Base-by-base conservation (phyloP, 2,329 filamentous ascomycete species). In the Colletotrichum falcatum region DNA sequence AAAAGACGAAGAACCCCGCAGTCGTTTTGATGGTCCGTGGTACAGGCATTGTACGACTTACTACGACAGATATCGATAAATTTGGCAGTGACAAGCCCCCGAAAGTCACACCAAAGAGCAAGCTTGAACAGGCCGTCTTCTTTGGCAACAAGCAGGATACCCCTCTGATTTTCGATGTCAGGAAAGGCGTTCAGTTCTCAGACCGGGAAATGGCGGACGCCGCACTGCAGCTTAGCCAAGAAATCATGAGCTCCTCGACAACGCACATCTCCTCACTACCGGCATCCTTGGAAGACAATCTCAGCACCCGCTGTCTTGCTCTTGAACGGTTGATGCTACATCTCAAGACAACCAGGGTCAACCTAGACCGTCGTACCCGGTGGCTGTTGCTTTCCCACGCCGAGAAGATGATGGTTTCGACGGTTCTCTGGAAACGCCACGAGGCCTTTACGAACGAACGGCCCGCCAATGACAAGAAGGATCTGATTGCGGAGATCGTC, bases 121-220 rank as follows among this genome's bases (percentile, higher is more conserved):
- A 96, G 81, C 87, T 99, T 49, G 94, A 98, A 77, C 95, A 99
- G 81, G 95, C 95, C 2, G 92, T 98, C 1, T 98, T 98, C 81
- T 98, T 94, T 78, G 95, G 95, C 2, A 90, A 89, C 58, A 90
- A 93, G 77, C 87, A 91, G 72, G 90, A 93, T 76, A 98, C 94
- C 75, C 92, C 95, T n/a, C 82, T 99, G n/a, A 90, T 94, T 72
- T 94, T 99, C 75, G 89, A 91, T 53, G 88, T 90, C 53, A 88
- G 89, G 73, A 85, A 88, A 48, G 89, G 90, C 65, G 83, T 91
- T 56, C 85, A 87, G 5, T 97, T 96, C 74, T 85, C 89, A 0
- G 81, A 87, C 23, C 84, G 89, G 30, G 93, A 97, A 75, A 87
- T 97, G 33, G 91, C 93, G 70, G 82, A 87, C 70, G 96, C 96